Conservation (phyloP, 805 yeast species). For the Naumovozyma castellii region DNA sequence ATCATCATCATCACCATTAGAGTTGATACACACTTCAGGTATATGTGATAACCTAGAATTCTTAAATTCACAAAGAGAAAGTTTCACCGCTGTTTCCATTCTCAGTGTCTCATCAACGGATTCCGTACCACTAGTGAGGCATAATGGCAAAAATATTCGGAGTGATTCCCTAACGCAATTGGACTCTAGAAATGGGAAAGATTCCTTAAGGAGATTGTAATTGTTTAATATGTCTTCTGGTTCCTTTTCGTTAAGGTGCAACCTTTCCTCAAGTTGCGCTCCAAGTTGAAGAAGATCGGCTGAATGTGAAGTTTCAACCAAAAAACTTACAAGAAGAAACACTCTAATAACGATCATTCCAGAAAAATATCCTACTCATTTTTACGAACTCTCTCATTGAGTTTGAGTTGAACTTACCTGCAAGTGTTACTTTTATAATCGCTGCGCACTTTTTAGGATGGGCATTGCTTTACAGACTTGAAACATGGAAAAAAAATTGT, state of each 20-base stretch:
- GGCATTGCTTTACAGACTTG: too few relatives aligned
- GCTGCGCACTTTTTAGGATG: too few relatives aligned
- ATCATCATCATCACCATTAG: too few relatives aligned
- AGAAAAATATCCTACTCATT: too few relatives aligned
- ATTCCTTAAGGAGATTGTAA: constrained; percentile 3
- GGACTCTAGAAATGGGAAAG: constrained; percentile 18
- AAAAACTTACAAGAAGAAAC: too few relatives aligned
- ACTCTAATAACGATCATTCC: too few relatives aligned
- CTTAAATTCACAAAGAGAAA: constrained; percentile 48
- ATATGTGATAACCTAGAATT: constrained; percentile 32
- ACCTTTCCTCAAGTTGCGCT: not conserved
- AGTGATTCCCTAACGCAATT: constrained; percentile 37
- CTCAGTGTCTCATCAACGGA: constrained; percentile 27
- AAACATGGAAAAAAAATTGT: too few relatives aligned
- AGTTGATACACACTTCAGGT: not conserved
- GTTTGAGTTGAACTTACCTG: too few relatives aligned
- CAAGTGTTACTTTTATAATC: too few relatives aligned
- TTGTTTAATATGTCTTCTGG: not conserved
- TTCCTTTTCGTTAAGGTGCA: too few relatives aligned
- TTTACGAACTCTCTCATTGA: too few relatives aligned
- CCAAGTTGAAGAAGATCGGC: not conserved
- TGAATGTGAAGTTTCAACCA: too few relatives aligned
- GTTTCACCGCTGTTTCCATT: constrained; percentile 36
- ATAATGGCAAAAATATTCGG: constrained; percentile 32
- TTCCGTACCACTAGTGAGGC: constrained; percentile 36